These are phyloP conservation scores for Choiromyces venosus DNA, from an alignment of 495 filamentous ascomycete species.

Conservation along the genomic window DNA sequence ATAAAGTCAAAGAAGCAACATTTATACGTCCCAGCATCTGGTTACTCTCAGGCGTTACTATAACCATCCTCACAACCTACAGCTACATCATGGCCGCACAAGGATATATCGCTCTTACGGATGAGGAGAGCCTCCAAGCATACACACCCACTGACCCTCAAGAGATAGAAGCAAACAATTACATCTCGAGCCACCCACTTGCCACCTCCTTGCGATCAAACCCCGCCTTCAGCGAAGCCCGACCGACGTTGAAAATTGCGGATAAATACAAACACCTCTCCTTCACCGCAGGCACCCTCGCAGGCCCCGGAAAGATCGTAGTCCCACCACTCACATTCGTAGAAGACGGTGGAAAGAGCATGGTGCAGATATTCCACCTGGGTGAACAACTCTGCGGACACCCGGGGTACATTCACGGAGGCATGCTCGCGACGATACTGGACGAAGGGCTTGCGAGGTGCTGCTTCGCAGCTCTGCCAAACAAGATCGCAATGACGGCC, in stretches of 20 bases:
- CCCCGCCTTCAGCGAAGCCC: conserved; percentile 64
- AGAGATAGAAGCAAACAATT: conserved; percentile 59
- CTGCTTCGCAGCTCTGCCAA: conserved; percentile 84
- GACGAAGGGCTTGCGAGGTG: conserved; percentile 89
- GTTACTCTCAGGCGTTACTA: conserved; percentile 29
- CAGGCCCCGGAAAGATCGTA: conserved; percentile 68
- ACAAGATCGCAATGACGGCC: conserved; percentile 83
- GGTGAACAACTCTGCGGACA: conserved; percentile 83
- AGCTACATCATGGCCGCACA: conserved; percentile 36
- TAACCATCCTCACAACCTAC: conserved; percentile 25
- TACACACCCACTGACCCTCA: conserved; percentile 60
- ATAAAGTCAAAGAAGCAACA: conserved; percentile 21
- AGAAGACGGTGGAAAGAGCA: conserved; percentile 62
- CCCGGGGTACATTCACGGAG: conserved; percentile 86
- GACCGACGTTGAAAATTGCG: conserved; percentile 84
- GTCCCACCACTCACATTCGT: conserved; percentile 77
- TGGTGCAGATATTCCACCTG: conserved; percentile 72
- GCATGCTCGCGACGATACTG: conserved; percentile 80
- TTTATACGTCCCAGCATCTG: conserved; percentile 34
- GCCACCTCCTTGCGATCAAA: conserved; percentile 59
- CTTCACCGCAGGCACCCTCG: conserved; percentile 74
- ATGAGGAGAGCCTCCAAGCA: conserved; percentile 65
- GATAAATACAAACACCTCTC: conserved; percentile 59
- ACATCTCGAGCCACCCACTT: conserved; percentile 71
- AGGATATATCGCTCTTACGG: conserved; percentile 46